Conservation (phyloP, 83 land plant genomes). For the Picea mariana region DNA sequence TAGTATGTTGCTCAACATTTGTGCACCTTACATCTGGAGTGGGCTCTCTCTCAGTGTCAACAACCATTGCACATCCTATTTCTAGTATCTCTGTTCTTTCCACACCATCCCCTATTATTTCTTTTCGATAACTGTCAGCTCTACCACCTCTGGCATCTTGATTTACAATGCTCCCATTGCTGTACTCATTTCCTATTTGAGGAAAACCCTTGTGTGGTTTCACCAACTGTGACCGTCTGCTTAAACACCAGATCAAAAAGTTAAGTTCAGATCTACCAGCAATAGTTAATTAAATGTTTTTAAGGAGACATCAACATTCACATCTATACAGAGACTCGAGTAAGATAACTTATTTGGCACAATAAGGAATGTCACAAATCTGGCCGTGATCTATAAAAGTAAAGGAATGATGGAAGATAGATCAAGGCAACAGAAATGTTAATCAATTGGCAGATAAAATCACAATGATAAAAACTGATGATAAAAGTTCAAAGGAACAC, state of each 20-base stretch:
- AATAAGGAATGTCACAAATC: too few species aligned
- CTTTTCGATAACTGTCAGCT: slow-evolving; percentile 15
- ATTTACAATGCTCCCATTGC: slow-evolving; percentile 18
- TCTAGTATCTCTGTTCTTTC: slow-evolving; percentile 27
- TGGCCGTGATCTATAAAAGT: neutral
- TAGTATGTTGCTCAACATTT: too few species aligned
- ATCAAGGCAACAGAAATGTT: neutral
- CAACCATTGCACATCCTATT: slow-evolving; percentile 6
- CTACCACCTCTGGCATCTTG: slow-evolving; percentile 17
- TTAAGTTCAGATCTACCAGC: neutral
- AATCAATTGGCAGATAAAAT: neutral
- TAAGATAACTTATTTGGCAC: too few species aligned
- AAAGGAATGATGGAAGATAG: neutral
- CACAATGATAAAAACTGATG: neutral
- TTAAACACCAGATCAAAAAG: neutral
- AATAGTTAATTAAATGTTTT: neutral
- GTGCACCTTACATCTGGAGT: neutral
- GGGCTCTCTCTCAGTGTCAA: slow-evolving; percentile 25
- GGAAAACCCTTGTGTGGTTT: slow-evolving; percentile 28
- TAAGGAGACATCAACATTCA: neutral
- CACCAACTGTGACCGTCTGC: slow-evolving; percentile 13
- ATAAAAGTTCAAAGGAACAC: neutral
- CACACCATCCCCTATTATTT: slow-evolving; percentile 28
- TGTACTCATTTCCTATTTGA: slow-evolving; percentile 12
- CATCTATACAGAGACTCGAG: too few species aligned